Evolutionary conservation across 2,329 filamentous ascomycete species (phyloP).

Genomic region (Pestalotiopsis sp.): DNA sequence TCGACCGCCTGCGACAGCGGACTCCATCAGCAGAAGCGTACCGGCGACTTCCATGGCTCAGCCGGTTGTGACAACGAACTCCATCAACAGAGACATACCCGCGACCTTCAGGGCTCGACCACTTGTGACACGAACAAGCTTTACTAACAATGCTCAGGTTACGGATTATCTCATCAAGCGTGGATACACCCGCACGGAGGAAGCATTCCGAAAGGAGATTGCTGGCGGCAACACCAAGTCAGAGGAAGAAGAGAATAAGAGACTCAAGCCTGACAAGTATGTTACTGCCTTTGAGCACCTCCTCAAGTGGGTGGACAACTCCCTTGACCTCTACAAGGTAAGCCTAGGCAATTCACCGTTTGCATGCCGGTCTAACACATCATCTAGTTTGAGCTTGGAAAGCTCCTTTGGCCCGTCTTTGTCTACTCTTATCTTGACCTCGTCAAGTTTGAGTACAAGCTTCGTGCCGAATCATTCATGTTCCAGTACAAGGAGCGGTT

Average conservation of each 20-base stretch:
- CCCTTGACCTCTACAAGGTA: conserved; percentile 92
- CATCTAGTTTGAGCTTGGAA: conserved; percentile 76
- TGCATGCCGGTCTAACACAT: conserved; percentile 20
- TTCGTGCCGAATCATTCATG: conserved; percentile 76
- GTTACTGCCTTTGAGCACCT: conserved; percentile 73
- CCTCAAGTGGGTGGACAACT: conserved; percentile 85
- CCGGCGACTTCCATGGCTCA: no score
- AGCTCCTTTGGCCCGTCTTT: conserved; percentile 90
- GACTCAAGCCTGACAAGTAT: conserved; percentile 77
- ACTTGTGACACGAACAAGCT: no score
- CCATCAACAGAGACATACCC: neutral
- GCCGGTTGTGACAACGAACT: neutral
- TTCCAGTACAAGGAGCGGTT: conserved; percentile 70
- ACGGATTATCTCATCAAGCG: conserved; percentile 96
- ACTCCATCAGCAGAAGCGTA: no score
- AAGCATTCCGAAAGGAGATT: conserved; percentile 89
- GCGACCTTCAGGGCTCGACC: neutral
- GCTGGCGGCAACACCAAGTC: conserved; percentile 81
- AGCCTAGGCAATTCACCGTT: conserved; percentile 18
- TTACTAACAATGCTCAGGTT: conserved; percentile 49
- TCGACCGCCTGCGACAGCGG: no score
- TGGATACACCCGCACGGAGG: conserved; percentile 90
- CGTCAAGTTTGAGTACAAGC: conserved; percentile 69
- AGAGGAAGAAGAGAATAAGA: conserved; percentile 66
- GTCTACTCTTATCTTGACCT: conserved; percentile 90